Conservation (phyloP, 805 yeast genomes). For the Saccharomycopsis oosterbeekiorum region DNA sequence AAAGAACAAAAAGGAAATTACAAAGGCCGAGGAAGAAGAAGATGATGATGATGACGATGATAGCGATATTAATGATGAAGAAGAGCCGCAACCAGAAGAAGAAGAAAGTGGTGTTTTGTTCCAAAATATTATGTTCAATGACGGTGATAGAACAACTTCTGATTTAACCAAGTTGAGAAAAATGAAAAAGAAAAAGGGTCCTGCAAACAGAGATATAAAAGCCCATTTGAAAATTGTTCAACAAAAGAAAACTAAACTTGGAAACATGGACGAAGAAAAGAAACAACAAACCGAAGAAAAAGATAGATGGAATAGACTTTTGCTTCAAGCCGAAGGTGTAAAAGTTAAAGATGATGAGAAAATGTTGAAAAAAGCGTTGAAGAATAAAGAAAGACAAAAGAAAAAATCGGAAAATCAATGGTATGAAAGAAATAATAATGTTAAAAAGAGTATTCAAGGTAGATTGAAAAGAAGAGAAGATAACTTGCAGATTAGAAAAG, state of each 20-base stretch:
- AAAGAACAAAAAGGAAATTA: slow-evolving; percentile 27
- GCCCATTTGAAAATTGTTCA: slow-evolving; percentile 75
- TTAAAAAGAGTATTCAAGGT: slow-evolving; percentile 62
- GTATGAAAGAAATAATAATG: slow-evolving; percentile 79
- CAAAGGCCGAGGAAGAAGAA: slow-evolving; percentile 29
- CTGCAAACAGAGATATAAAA: slow-evolving; percentile 72
- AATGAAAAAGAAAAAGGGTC: slow-evolving; percentile 63
- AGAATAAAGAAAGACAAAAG: slow-evolving; percentile 73
- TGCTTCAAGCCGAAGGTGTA: slow-evolving; percentile 80
- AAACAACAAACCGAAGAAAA: slow-evolving; percentile 57
- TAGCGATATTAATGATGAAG: slow-evolving; percentile 22
- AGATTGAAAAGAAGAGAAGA: slow-evolving; percentile 86
- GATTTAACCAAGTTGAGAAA: slow-evolving; percentile 54
- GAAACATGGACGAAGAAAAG: slow-evolving; percentile 48
- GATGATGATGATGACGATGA: slow-evolving; percentile 22
- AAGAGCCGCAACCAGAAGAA: slow-evolving; percentile 27
- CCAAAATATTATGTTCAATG: slow-evolving; percentile 73
- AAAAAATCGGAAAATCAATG: slow-evolving; percentile 84
- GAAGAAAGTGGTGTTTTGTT: slow-evolving; percentile 45
- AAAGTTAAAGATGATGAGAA: slow-evolving; percentile 87
- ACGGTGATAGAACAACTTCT: slow-evolving; percentile 70
- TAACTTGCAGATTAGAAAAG: slow-evolving; percentile 76
- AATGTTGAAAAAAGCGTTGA: slow-evolving; percentile 74
- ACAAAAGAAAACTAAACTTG: slow-evolving; percentile 56
- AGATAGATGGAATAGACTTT: slow-evolving; percentile 74